phyloP scores from a whole-genome alignment of 257 asterid species.

The Solanum pimpinellifolium region DNA sequence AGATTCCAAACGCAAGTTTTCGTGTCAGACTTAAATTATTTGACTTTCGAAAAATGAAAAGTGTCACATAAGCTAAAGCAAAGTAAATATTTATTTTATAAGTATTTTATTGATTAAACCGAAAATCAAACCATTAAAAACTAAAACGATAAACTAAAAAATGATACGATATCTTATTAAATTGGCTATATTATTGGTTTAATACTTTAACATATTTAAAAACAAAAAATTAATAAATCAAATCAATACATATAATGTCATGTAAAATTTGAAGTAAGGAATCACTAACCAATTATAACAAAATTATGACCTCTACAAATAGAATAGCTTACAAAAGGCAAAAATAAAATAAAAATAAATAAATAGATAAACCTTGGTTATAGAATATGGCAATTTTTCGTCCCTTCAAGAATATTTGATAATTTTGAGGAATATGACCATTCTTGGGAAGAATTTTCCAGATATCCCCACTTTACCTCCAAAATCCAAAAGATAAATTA shows the following conservation, averaged over 20 bases:
- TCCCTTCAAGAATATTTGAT: background rate
- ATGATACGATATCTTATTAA: too few species aligned
- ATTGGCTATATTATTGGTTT: accelerated
- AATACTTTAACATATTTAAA: too few species aligned
- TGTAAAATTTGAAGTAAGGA: background rate
- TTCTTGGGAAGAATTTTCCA: background rate
- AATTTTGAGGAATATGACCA: background rate
- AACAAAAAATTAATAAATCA: too few species aligned
- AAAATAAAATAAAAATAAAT: background rate
- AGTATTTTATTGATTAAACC: too few species aligned
- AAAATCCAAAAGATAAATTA: background rate
- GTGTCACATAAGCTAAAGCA: accelerated
- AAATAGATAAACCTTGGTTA: background rate
- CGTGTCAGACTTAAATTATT: too few species aligned
- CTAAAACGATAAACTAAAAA: too few species aligned
- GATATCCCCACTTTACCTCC: background rate
- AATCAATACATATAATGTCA: background rate
- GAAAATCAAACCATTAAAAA: accelerated
- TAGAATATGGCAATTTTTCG: background rate
- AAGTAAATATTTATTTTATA: accelerated
- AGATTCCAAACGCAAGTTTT: too few species aligned
- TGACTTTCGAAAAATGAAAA: too few species aligned
- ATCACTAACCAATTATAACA: background rate
- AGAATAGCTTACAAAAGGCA: background rate
- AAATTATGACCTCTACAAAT: background rate